Percentiles rank a stretch among this genome's conserved stretches.
These are phyloP conservation scores for Neofusicoccum laricinum DNA, from an alignment of 2,329 filamentous ascomycete genomes.

Conservation along the genomic window DNA sequence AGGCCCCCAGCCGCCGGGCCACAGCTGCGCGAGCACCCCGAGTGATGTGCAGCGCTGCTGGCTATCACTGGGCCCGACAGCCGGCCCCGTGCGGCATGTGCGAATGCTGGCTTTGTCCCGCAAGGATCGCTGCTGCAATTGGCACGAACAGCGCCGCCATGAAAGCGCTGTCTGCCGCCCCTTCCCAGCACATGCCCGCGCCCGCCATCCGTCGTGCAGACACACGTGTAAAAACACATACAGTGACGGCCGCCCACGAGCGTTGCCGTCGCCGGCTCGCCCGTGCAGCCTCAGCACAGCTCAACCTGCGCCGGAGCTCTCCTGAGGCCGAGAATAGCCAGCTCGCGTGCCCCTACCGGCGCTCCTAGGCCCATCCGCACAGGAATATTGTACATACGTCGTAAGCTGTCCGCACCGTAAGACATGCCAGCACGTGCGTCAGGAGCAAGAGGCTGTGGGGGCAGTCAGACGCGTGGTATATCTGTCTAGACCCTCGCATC, in stretches of 20 bases:
- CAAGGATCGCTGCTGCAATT: constrained; percentile 2
- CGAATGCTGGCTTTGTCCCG: background rate
- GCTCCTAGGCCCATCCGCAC: background rate
- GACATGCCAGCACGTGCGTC: background rate
- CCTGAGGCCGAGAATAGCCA: background rate
- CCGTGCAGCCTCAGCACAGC: background rate
- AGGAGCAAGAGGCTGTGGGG: background rate
- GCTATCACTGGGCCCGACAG: constrained; percentile 7
- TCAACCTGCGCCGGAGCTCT: background rate
- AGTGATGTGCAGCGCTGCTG: background rate
- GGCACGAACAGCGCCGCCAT: background rate
- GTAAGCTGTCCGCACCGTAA: background rate
- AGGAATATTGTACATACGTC: background rate
- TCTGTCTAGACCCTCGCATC: background rate
- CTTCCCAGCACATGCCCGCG: background rate
- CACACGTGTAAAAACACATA: no score
- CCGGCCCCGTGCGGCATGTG: constrained; percentile 6
- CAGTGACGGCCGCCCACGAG: no score
- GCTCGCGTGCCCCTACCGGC: background rate
- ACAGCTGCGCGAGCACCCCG: background rate
- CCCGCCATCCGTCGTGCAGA: no score
- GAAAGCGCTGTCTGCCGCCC: background rate
- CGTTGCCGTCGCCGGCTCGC: background rate
- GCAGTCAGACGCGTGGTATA: background rate
- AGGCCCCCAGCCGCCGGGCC: background rate